Evolutionary conservation across 163 green algal genomes (phyloP).

Genomic region (Volvox carteri): DNA sequence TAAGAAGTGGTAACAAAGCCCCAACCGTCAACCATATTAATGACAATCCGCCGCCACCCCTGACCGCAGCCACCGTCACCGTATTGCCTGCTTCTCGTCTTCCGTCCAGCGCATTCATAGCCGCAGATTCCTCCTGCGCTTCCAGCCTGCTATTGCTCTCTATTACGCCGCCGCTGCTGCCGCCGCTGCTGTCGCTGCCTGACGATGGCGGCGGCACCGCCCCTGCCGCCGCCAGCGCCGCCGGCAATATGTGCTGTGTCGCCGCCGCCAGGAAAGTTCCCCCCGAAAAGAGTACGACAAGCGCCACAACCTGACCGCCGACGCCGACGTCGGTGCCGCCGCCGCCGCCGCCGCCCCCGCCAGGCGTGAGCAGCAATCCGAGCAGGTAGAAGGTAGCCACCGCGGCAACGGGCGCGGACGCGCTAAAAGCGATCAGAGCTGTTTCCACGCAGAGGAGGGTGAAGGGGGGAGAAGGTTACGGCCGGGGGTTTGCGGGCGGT

Average conservation of each 20-base stretch:
- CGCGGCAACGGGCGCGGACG: constrained; percentile 41
- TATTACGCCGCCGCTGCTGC: not conserved
- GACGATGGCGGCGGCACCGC: not conserved
- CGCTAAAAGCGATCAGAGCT: constrained; percentile 50
- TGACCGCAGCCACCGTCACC: not conserved
- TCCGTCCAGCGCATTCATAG: no score
- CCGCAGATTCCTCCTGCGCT: not conserved
- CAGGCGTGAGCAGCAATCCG: not conserved
- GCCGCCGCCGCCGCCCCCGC: not conserved
- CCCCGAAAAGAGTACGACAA: constrained; percentile 53
- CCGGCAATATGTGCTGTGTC: constrained; percentile 57
- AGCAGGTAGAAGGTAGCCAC: constrained; percentile 47
- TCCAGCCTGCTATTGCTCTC: not conserved
- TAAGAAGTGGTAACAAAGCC: constrained; percentile 6
- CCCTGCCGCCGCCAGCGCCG: constrained; percentile 1
- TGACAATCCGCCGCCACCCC: not conserved
- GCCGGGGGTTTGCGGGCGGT: not conserved
- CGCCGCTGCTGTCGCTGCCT: not conserved
- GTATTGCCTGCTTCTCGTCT: not conserved
- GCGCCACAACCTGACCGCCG: constrained; percentile 15
- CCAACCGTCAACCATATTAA: constrained; percentile 12
- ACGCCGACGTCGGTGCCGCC: not conserved
- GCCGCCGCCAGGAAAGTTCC: constrained; percentile 57
- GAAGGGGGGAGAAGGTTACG: not conserved
- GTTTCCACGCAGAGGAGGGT: not conserved